phyloP scores from a whole-genome alignment of 108 stramenopile genomes.

The Cyclotella atomus region DNA sequence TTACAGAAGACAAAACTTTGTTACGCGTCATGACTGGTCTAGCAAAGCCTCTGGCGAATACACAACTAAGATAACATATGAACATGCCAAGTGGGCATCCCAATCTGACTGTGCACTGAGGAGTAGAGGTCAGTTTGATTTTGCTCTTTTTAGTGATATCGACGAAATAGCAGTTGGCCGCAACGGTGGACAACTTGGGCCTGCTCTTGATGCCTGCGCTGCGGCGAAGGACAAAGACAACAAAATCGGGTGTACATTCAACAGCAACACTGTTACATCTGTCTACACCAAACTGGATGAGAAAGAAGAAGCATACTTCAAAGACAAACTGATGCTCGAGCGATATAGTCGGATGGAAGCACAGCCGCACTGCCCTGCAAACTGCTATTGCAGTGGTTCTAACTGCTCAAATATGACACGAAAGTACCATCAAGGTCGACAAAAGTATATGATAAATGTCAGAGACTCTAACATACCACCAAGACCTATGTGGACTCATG shows the following conservation, averaged over 20 bases:
- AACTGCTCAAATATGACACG: slow-evolving; percentile 29
- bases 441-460: slow-evolving; percentile 48
- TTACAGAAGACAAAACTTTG: slow-evolving; percentile 36
- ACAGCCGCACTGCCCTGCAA: slow-evolving; percentile 33
- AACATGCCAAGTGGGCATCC: slow-evolving; percentile 56
- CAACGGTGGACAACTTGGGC: slow-evolving; percentile 27
- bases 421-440: slow-evolving; percentile 46
- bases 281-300: slow-evolving; percentile 40
- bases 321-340: slow-evolving; percentile 48
- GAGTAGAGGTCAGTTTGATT: slow-evolving; percentile 34
- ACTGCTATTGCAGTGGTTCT: slow-evolving; percentile 28
- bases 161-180: slow-evolving; percentile 42
- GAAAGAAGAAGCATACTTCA: slow-evolving; percentile 32
- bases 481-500: slow-evolving; percentile 51
- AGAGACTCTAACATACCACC: slow-evolving; percentile 32
- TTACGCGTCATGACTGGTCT: slow-evolving; percentile 54
- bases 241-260: slow-evolving; percentile 44
- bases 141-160: slow-evolving; percentile 51
- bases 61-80: slow-evolving; percentile 45
- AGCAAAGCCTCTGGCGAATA: slow-evolving; percentile 41
- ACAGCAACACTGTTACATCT: slow-evolving; percentile 49
- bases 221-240: slow-evolving; percentile 18
- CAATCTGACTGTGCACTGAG: slow-evolving; percentile 49
- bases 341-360: slow-evolving; percentile 38
- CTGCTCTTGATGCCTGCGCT: slow-evolving; percentile 34